Base-by-base conservation (phyloP, 768 basidiomycete genomes). In the Podaxis sp. region DNA sequence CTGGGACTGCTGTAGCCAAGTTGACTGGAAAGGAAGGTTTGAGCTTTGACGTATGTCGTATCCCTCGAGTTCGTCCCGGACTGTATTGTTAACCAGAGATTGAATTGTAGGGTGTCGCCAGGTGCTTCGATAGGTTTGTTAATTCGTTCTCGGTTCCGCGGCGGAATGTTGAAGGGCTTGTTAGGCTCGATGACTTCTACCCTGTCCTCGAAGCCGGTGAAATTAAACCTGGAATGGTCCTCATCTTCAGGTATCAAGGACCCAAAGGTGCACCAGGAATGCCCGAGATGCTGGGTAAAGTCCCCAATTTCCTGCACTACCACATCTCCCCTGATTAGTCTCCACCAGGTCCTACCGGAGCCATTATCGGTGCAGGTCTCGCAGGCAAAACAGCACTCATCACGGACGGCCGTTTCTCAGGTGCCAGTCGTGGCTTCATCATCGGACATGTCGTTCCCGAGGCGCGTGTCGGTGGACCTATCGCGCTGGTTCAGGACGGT, bases 221-320 rank as follows among this genome's bases (percentile, higher is more conserved):
- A 69, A 87, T 95, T 69, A 90, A 82, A 66, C 75, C 86, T 2
- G 93, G 93, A 0, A 88, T 77, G 71, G 85, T 91, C 43, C 77
- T 94, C 62, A 86, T 95, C 50, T 89, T 95, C 78, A 83, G 93
- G 63, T 95, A 94, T 73, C 90, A 91, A 75, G 93, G 93, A 12
- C 93, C 94, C 0, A 93, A 91, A 72, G 93, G 93, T 27, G 93
- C 85, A n/a, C 94, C 92, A 27, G 93, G 93, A 24, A 94, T 93
- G 92, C 93, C 93, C 8, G 93, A 95, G 78, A 82, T 81, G 80
- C 70, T 81, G 6, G 80, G 77, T 79, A 71, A 50, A 58, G 9
- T 27, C 15, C 24, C 19, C 1, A 37, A 50, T 36, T 38, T n/a
- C 13, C 19, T 2, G n/a, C 43, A 60, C 19, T 51, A 12, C 19